Percentiles rank a stretch among this genome's conserved stretches.
Evolutionary conservation across 1,284 basidiomycete species (phyloP).

Genomic region (Coniophora puteana): DNA sequence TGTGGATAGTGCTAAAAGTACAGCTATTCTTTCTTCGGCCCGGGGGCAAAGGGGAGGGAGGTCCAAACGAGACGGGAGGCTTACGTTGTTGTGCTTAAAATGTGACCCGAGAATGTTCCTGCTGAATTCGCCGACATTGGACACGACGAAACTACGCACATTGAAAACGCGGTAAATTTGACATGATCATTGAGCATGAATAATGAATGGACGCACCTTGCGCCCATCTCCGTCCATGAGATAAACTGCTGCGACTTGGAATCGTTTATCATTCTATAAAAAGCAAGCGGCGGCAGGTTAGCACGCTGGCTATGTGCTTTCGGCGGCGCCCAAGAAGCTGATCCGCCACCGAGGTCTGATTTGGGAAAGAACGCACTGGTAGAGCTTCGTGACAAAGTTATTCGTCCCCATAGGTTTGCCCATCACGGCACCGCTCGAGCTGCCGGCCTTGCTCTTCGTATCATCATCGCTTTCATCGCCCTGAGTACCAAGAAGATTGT

Average conservation of each 20-base stretch:
- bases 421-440: conserved; percentile 37
- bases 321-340: neutral
- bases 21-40: too few species aligned
- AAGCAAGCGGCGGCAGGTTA: conserved; percentile 11
- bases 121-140: conserved; percentile 80
- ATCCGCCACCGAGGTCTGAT: conserved; percentile 4
- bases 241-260: conserved; percentile 75
- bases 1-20: too few species aligned
- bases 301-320: too few species aligned
- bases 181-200: neutral
- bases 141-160: conserved; percentile 64
- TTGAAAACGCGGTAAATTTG: neutral
- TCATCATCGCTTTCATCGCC: conserved; percentile 24
- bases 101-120: conserved; percentile 76
- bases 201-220: conserved; percentile 39
- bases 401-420: conserved; percentile 70
- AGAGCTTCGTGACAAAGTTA: conserved; percentile 81
- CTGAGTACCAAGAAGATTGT: conserved; percentile 18
- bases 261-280: conserved; percentile 74
- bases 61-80: conserved; percentile 20
- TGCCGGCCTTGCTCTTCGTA: conserved; percentile 13
- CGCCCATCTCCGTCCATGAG: conserved; percentile 73
- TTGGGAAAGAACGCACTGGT: conserved; percentile 57
- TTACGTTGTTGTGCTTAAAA: conserved; percentile 81
- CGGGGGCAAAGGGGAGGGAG: conserved; percentile 9